Conservation (phyloP, 495 filamentous ascomycete genomes). For the Massariosphaeria phaeospora region DNA sequence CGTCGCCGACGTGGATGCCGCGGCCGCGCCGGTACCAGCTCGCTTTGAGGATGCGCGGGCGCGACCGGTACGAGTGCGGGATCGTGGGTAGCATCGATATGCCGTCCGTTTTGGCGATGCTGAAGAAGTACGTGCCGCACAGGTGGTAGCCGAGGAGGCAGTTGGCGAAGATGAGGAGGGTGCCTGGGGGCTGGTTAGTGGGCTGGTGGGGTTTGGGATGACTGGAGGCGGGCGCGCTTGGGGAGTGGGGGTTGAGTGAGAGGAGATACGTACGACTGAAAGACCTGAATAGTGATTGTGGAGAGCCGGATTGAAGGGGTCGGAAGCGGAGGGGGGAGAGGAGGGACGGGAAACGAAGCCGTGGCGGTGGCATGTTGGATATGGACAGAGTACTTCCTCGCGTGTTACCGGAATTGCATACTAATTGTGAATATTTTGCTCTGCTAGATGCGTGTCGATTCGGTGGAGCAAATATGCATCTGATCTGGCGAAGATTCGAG, state of each 20-base stretch:
- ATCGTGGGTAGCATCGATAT: slow-evolving; percentile 40
- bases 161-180: slow-evolving; percentile 6
- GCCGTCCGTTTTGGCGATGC: slow-evolving; percentile 20
- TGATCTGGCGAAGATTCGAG: no score
- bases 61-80: neutral
- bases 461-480: no score
- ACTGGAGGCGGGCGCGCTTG: neutral
- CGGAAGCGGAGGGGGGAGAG: slow-evolving; percentile 10
- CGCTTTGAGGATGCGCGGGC: slow-evolving; percentile 43
- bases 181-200: neutral
- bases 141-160: slow-evolving; percentile 28
- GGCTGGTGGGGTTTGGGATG: neutral
- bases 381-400: neutral
- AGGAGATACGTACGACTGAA: neutral
- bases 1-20: slow-evolving; percentile 69
- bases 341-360: slow-evolving; percentile 1
- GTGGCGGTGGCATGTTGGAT: slow-evolving; percentile 12
- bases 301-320: neutral
- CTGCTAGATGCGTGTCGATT: neutral
- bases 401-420: slow-evolving; percentile 13
- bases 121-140: slow-evolving; percentile 31
- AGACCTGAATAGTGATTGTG: neutral
- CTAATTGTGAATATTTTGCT: no score
- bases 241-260: neutral
- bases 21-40: slow-evolving; percentile 62